A percentile compares a stretch with the other conserved stretches of the same genome.
phyloP scores from a whole-genome alignment of 2,329 filamentous ascomycete species.

The Diaporthe australafricana region DNA sequence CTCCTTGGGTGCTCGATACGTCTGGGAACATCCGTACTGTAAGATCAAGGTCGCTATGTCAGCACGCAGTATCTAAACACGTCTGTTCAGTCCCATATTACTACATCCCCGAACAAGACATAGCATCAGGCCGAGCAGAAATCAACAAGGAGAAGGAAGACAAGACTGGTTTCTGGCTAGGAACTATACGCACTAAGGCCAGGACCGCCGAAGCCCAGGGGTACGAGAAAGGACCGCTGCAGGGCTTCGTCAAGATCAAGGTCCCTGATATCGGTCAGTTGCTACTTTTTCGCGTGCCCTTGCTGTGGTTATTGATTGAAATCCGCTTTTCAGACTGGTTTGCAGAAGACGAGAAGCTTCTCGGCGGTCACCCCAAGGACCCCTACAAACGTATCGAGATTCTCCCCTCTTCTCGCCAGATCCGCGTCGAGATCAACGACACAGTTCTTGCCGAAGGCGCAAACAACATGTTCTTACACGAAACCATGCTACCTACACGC shows the following conservation, averaged over 20 bases:
- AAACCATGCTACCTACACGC: conserved; percentile 69
- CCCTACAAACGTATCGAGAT: conserved; percentile 75
- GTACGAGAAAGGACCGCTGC: conserved; percentile 35
- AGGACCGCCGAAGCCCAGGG: conserved; percentile 41
- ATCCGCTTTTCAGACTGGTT: conserved; percentile 49
- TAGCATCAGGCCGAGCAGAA: conserved; percentile 36
- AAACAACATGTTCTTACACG: conserved; percentile 65
- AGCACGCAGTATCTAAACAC: conserved; percentile 31
- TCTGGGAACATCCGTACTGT: conserved; percentile 52
- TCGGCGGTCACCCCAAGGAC: conserved; percentile 69
- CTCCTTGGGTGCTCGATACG: conserved; percentile 47
- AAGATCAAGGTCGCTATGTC: conserved; percentile 11
- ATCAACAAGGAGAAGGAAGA: conserved; percentile 26
- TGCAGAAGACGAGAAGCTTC: conserved; percentile 50
- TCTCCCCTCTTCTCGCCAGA: conserved; percentile 62
- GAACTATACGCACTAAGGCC: conserved; percentile 37
- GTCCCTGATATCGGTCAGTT: conserved; percentile 33
- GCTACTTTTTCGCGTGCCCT: conserved; percentile 33
- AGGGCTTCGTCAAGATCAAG: conserved; percentile 40
- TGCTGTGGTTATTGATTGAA: background rate
- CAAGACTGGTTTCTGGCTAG: conserved; percentile 38
- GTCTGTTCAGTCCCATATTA: conserved; percentile 42
- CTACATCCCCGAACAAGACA: conserved; percentile 45
- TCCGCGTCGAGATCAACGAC: conserved; percentile 63
- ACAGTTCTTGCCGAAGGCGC: conserved; percentile 58